Evolutionary conservation across 108 stramenopile genomes (phyloP).

Genomic region (Craspedostauros australis): DNA sequence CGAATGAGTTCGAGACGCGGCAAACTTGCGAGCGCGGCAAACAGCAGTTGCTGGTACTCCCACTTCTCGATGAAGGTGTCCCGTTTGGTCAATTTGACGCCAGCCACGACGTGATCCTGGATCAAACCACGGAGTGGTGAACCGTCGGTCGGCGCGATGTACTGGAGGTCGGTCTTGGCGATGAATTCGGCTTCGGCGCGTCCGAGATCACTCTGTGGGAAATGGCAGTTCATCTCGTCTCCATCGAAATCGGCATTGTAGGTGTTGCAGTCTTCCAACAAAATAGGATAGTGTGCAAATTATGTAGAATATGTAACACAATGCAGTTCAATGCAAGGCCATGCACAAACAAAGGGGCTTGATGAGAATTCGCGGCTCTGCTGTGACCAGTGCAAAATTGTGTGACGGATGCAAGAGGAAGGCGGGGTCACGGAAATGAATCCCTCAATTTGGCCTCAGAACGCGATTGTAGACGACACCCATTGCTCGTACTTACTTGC

Average conservation of each 20-base stretch:
- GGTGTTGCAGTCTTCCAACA: constrained; percentile 96
- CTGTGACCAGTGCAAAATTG: too few relatives aligned
- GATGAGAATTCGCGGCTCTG: too few relatives aligned
- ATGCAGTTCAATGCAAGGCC: too few relatives aligned
- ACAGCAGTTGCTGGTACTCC: constrained; percentile 94
- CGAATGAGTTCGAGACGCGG: constrained; percentile 86
- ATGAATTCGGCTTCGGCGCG: constrained; percentile 92
- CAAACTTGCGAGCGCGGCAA: constrained; percentile 82
- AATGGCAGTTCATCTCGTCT: constrained; percentile 99
- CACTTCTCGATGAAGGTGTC: constrained; percentile 90
- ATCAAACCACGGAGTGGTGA: constrained; percentile 96
- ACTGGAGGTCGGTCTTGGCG: constrained; percentile 92
- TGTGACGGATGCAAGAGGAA: too few relatives aligned
- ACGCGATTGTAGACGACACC: too few relatives aligned
- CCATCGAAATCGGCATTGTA: constrained; percentile 99
- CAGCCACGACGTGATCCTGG: constrained; percentile 98
- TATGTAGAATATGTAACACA: too few relatives aligned
- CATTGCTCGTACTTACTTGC: constrained; percentile 60
- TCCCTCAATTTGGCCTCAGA: too few relatives aligned
- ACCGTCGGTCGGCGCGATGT: constrained; percentile 96
- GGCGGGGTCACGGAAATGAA: too few relatives aligned
- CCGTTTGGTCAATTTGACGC: constrained; percentile 91
- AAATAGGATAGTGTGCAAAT: too few relatives aligned
- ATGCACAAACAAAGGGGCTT: too few relatives aligned
- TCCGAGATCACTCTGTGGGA: constrained; percentile 95